Evolutionary conservation across 805 yeast genomes (phyloP), one percentile per base, ranked within the genome.

Genomic region (Spathaspora arborariae): DNA sequence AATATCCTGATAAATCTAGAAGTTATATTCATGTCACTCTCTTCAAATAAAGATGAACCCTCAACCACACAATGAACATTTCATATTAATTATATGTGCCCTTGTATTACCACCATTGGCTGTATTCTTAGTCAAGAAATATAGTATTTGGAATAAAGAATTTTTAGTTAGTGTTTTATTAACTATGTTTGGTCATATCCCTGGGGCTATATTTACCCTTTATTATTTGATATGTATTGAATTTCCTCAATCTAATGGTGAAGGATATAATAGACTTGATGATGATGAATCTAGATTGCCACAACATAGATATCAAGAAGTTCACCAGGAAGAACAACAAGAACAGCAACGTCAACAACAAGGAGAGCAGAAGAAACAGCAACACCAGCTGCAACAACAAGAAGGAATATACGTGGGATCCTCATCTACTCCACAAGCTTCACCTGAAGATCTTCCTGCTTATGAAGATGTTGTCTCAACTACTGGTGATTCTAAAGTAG

Each of bases 31-130:
- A 24, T 24, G 24, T n/a, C 18, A 13, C 18, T 15, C 10, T 4
- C n/a, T 15, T 13, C 35, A 20, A 18, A 11, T n/a, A n/a, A 37
- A 18, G 39, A n/a, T 9, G 7, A 5, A 20, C 15, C n/a, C 21
- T 3, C 9, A 8, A 13, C 19, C 46, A 2, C 39, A 26, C 43
- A 46, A 54, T 20, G 63, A 66, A 45, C 58, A 48, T 44, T 39
- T 58, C 22, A 48, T 68, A 38, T 53, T 70, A 46, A 61, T 58
- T n/a, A 38, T 67, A 13, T 50, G 67, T 50, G 70, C 65, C 19
- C 40, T 68, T 18, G 50, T 69, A 8, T 45, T 70, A 26, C 75
- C 76, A 13, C 75, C 76, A 2, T 58, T 67, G 44, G 72, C 75
- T 1, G 55, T 71, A 21, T 63, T 62, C 42, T 51, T 70, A 11